Percentiles rank a stretch among this genome's conserved stretches.
Conservation (phyloP, 2,329 filamentous ascomycete species). For the Botrytis galanthina region DNA sequence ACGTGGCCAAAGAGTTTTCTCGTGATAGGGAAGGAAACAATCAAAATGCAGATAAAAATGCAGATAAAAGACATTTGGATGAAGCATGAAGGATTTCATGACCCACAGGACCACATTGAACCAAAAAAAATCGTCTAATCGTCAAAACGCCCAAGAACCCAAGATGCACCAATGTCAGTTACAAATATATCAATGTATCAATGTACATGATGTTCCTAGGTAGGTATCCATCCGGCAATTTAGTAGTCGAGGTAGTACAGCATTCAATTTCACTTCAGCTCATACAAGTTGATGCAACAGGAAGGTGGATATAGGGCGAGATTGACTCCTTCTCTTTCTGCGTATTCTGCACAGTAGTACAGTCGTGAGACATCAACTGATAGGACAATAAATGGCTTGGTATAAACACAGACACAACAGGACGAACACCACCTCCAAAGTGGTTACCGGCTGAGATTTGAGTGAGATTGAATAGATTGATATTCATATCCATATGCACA, state of each 20-base stretch:
- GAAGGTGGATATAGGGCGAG: slow-evolving; percentile 15
- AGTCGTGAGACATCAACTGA: neutral
- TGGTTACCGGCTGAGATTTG: neutral
- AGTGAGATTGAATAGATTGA: slow-evolving; percentile 9
- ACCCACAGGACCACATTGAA: slow-evolving; percentile 1
- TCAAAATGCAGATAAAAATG: slow-evolving; percentile 5
- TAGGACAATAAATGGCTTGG: neutral
- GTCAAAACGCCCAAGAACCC: slow-evolving; percentile 3
- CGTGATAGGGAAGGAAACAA: slow-evolving; percentile 9
- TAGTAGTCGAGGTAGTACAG: neutral
- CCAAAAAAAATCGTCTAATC: neutral
- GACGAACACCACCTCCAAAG: neutral
- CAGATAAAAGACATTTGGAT: neutral
- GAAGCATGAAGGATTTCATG: neutral
- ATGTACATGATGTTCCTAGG: neutral
- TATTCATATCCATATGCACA: neutral
- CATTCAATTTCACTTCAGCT: slow-evolving; percentile 13
- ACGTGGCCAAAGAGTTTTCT: slow-evolving; percentile 17
- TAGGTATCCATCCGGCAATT: slow-evolving; percentile 3
- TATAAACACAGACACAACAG: slow-evolving; percentile 1
- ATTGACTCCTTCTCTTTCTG: slow-evolving; percentile 11
- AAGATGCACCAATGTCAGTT: neutral
- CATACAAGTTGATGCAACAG: slow-evolving; percentile 5
- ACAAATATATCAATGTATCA: neutral
- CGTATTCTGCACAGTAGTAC: neutral